Base-by-base conservation (phyloP, 805 yeast species). In the Wickerhamiella cacticola region DNA sequence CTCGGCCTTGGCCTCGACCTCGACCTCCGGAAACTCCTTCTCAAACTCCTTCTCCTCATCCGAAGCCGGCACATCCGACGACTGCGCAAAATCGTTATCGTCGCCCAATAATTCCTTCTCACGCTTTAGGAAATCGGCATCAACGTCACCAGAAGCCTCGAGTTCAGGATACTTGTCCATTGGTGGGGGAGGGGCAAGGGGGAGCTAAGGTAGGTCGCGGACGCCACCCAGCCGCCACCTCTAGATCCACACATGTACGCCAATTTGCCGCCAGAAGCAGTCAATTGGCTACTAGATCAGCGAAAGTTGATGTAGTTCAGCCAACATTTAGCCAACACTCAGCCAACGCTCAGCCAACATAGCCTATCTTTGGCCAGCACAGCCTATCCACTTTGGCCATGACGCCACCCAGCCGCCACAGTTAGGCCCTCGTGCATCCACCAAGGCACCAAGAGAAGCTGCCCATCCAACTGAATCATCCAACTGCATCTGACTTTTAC, bases 121-220 rank as follows among this genome's bases (percentile, higher is more conserved):
- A 13, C 73, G 65, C 35, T 66, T 59, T 44, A 63, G 52, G 42
- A 68, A 61, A 52, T 69, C 72, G 49, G 59, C 64, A 46, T 58
- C 63, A 12, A 54, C 53, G 35, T 59, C 58, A 34, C 52, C 54
- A 1, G 70, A 74, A 5, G 67, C 73, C 42, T 56, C 55, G 36
- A 57, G 41, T 44, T 56, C 86, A 42, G 94, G 92, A 63, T 77
- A 82, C 65, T 80, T 80, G 53, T 82, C 89, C 61, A 57, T 57
- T 33, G 42, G 41, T 36, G 12, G 12, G 8, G 8, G 12, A 26
- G 29, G 29, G 29, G 8, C 29, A 9, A 26, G 29, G 12, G 29
- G 7, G 12, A 25, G 29, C 29, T 12, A 8, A 25, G 29, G 29
- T 7, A 25, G 29, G 29, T 25, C 29, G 29, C 29, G 29, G 29